Base-by-base conservation (phyloP, 2,329 filamentous ascomycete genomes). In the Aspergillus pseudonomiae region DNA sequence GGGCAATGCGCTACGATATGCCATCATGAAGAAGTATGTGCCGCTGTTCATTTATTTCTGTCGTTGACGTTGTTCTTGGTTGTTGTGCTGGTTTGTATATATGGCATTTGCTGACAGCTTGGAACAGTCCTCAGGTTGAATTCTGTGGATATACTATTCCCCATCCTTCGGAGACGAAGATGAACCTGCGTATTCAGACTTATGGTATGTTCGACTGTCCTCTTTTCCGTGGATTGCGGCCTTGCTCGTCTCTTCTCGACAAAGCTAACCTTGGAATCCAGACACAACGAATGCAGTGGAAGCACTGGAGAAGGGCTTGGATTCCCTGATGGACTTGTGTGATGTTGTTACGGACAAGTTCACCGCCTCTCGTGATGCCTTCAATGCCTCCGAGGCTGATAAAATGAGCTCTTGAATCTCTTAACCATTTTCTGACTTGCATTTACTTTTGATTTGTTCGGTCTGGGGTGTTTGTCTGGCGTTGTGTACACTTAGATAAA, bases 71-170 rank as follows among this genome's bases (percentile, higher is more conserved):
- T 28, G 12, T 16, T 14, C 12, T n/a, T 26, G 43, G 30, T 11
- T 34, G 50, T n/a, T 26, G 19, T n/a, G 9, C 9, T 14, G 7
- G 57, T 21, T 24, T 39, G 19, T 21, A 10, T n/a, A 41, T 36
- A 11, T 52, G 4, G n/a, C 43, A 39, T 60, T 60, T 28, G 16
- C 62, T 71, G 46, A 68, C 62, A 39, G 54, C 19, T 56, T 48
- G 12, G 43, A 48, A 59, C 68, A 98, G 94, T 78, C 94, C 95
- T 34, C 89, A 95, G 67, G 95, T 99, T 64, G 95, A 99, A 78
- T 97, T 99, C 81, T 98, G 95, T 80, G 95, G 94, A 65, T 99
- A 99, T 79, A 92, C 94, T 9, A 98, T 99, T 65, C 95, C 95
- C 34, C 95, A 99, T 80, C 95, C 95, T 57, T 96, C 94, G 45